Base-by-base conservation (phyloP, 2,329 filamentous ascomycete genomes). In the Dendryphion nanum region DNA sequence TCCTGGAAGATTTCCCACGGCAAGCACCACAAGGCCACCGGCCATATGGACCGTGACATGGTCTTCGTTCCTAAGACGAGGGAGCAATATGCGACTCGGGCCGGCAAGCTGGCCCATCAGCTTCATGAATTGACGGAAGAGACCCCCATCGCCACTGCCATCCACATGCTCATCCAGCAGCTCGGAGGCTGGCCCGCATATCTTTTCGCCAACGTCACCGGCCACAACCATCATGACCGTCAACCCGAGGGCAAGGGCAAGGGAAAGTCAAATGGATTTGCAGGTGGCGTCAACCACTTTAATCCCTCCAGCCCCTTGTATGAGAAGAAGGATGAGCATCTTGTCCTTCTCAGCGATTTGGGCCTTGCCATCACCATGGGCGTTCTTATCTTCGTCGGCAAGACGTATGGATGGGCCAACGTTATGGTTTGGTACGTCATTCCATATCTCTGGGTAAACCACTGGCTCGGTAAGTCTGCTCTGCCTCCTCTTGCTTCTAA, bases 1-100 rank as follows among this genome's bases (percentile, higher is more conserved):
- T 95, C 89, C 65, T 98, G 93, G 93, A 95, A 98, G 75, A 90
- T 97, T 71, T 95, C 89, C 52, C 93, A 98, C 75, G 86, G 89
- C 75, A 95, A 95, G 82, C 93, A 98, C 77, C 93, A 98, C 86
- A 97, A 97, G 80, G 89, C 90, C 49, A 98, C 93, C 26, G 93
- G 90, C 57, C 82, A 98, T 77, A 83, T 98, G 73, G 89, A 94
- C 72, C 88, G 91, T 54, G 93, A 98, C 72, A 98, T 98, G 93
- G 93, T 97, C 48, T 97, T 96, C 66, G 77, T 97, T n/a, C 93
- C 93, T 44, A 88, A 88, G 71, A 95, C 89, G 39, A 84, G 90
- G 42, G 82, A 93, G 51, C 73, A 86, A 64, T 90, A 86, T 61
- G 88, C 89, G 50, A 77, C 76, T 44, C 84, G 85, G 42, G 67